Base-by-base conservation (phyloP, 805 yeast species). In the Sugiyamaella floridensis region DNA sequence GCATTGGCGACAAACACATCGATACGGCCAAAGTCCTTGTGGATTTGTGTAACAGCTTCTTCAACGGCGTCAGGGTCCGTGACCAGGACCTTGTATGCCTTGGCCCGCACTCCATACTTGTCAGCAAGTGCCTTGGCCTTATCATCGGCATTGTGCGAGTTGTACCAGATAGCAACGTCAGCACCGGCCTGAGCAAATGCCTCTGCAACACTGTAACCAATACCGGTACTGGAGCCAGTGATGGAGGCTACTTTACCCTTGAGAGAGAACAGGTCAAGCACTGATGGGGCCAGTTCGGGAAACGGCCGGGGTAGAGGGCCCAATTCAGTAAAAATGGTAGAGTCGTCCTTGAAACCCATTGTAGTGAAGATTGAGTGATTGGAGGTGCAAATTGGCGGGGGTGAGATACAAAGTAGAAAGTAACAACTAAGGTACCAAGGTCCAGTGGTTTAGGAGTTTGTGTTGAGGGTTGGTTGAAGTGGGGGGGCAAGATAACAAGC, bases 1-100 rank as follows among this genome's bases (percentile, higher is more conserved):
- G 96, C 96, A 67, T 89, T 89, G 61, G 95, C 95, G 46, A 89
- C 93, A 63, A 86, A 84, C 26, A 87, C 72, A 68, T 89, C 96
- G 59, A 89, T 80, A 56, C 80, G 79, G 51, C 92, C 93, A 66
- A 89, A 88, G 63, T 87, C 95, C 54, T 69, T 58, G 57, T 74
- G 78, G 56, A 82, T 80, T 66, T 74, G 75, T 40, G 63, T 66
- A 49, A 84, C 71, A 14, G 79, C 74, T 16, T 58, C 59, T 55
- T 76, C 76, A 47, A 84, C 87, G 10, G 66, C 73, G 16, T 71
- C 75, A 47, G 73, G 57, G 57, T 78, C 76, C 50, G 78, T 70
- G 51, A 84, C 75, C 49, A 77, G 74, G 63, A 83, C 81, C 70
- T 80, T 76, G 75, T 85, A 79, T 15, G 92, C 90, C 63, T 74